Evolutionary conservation across 148 eudicot species (phyloP).

Genomic region (Dysphania ambrosioides): DNA sequence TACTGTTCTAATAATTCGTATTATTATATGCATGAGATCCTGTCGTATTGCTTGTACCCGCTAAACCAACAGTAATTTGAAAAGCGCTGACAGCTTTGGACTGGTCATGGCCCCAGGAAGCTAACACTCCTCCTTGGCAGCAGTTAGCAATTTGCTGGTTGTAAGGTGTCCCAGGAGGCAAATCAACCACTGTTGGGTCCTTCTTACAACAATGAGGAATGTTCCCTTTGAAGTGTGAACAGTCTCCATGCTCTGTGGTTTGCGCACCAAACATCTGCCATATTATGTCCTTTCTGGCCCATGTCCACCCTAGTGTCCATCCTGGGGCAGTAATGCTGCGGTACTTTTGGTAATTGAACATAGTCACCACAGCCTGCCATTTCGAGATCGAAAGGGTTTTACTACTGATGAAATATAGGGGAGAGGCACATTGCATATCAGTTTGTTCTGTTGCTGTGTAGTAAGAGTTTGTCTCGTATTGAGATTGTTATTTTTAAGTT

Average conservation of each 20-base stretch:
- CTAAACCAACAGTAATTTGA: slow-evolving; percentile 42
- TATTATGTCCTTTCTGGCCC: slow-evolving; percentile 52
- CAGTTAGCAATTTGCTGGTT: slow-evolving; percentile 37
- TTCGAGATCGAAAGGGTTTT: background rate
- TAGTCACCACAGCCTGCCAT: slow-evolving; percentile 39
- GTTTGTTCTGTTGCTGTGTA: too few species aligned
- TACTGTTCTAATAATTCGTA: too few species aligned
- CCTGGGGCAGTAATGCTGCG: slow-evolving; percentile 48
- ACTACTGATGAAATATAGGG: background rate
- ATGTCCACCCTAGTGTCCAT: slow-evolving; percentile 49
- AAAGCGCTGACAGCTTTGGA: slow-evolving; percentile 39
- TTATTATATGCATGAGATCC: too few species aligned
- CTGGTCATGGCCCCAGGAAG: slow-evolving; percentile 43
- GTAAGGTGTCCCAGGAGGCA: slow-evolving; percentile 42
- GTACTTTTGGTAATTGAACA: slow-evolving; percentile 41
- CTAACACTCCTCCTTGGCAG: slow-evolving; percentile 49
- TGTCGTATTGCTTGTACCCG: too few species aligned
- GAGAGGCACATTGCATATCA: background rate
- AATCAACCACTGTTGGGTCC: slow-evolving; percentile 42
- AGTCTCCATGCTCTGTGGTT: slow-evolving; percentile 48
- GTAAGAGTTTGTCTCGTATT: too few species aligned
- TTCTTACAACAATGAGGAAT: slow-evolving; percentile 48
- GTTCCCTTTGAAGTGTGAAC: slow-evolving; percentile 35
- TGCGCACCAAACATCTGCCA: slow-evolving; percentile 39
- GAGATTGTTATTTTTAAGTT: too few species aligned